A percentile compares a stretch with the other conserved stretches of the same genome.
These are phyloP conservation scores for Neonectria magnoliae DNA, from an alignment of 2,329 filamentous ascomycete genomes.

Conservation along the genomic window DNA sequence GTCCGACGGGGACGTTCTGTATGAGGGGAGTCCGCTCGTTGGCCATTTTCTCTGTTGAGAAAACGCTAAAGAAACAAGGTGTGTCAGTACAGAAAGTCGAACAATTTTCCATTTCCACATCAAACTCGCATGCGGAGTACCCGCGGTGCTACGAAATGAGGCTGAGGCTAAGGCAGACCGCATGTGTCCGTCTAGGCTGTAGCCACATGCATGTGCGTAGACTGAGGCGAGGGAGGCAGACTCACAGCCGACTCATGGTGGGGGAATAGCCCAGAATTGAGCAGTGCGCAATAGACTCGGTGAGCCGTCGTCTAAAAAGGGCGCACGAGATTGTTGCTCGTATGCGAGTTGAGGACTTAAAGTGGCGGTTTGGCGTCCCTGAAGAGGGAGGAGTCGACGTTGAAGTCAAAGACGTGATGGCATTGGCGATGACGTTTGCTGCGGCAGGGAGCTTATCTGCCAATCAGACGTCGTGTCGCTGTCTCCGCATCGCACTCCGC, in stretches of 20 bases:
- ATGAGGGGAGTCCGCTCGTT: slow-evolving; percentile 74
- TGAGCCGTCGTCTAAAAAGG: slow-evolving; percentile 16
- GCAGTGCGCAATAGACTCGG: slow-evolving; percentile 10
- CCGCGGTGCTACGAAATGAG: not conserved
- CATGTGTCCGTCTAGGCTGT: not conserved
- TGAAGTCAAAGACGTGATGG: slow-evolving; percentile 36
- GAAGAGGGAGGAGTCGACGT: slow-evolving; percentile 20
- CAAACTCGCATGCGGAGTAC: not conserved
- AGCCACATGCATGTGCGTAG: not conserved
- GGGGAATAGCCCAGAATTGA: slow-evolving; percentile 20
- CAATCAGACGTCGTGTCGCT: slow-evolving; percentile 27
- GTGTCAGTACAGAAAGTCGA: not conserved
- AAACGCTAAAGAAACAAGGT: slow-evolving; percentile 15
- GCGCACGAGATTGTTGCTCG: not conserved
- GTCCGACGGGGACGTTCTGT: slow-evolving; percentile 66
- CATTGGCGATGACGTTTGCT: slow-evolving; percentile 39
- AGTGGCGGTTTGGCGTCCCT: slow-evolving; percentile 7
- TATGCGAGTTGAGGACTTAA: slow-evolving; percentile 12
- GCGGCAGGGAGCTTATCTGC: slow-evolving; percentile 18
- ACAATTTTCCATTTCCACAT: not conserved
- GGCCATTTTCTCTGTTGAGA: slow-evolving; percentile 47
- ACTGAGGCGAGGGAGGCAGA: slow-evolving; percentile 26
- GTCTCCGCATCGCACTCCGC: not conserved
- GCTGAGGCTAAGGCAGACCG: not conserved
- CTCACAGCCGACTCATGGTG: slow-evolving; percentile 40